A percentile compares a stretch with the other conserved stretches of the same genome.
phyloP scores from a whole-genome alignment of 2,329 filamentous ascomycete genomes.

The Moelleriella libera region DNA sequence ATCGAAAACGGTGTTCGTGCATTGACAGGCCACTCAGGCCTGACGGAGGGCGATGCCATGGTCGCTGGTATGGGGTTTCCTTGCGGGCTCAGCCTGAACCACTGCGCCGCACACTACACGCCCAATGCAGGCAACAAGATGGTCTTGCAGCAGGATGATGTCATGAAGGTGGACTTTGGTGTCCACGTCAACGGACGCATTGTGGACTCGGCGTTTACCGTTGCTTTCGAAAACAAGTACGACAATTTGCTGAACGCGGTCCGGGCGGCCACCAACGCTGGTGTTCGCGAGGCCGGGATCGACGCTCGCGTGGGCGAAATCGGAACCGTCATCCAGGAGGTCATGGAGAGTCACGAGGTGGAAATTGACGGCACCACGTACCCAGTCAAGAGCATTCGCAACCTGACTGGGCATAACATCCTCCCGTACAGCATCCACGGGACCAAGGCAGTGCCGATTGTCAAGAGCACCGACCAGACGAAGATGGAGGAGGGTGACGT shows the following conservation, averaged over 20 bases:
- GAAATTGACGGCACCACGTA: conserved; percentile 67
- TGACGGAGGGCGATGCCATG: conserved; percentile 65
- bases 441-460: conserved; percentile 84
- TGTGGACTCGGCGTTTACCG: conserved; percentile 69
- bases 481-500: conserved; percentile 98
- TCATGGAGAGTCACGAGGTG: conserved; percentile 87
- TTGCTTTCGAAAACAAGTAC: conserved; percentile 62
- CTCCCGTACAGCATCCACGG: conserved; percentile 83
- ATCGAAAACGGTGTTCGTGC: conserved; percentile 74
- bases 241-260: conserved; percentile 63
- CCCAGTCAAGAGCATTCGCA: conserved; percentile 73
- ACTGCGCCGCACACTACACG: conserved; percentile 76
- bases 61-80: conserved; percentile 79
- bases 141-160: conserved; percentile 56
- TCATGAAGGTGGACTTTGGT: conserved; percentile 73
- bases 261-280: conserved; percentile 69
- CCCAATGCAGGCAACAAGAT: conserved; percentile 78
- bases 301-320: conserved; percentile 82
- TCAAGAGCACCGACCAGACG: conserved; percentile 73
- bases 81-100: conserved; percentile 69
- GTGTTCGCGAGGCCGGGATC: conserved; percentile 73
- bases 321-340: conserved; percentile 71
- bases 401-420: conserved; percentile 84
- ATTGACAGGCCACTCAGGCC: conserved; percentile 60
- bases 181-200: conserved; percentile 71